phyloP scores from a whole-genome alignment of 176 grass and related monocot genomes.

The Paspalum vaginatum region DNA sequence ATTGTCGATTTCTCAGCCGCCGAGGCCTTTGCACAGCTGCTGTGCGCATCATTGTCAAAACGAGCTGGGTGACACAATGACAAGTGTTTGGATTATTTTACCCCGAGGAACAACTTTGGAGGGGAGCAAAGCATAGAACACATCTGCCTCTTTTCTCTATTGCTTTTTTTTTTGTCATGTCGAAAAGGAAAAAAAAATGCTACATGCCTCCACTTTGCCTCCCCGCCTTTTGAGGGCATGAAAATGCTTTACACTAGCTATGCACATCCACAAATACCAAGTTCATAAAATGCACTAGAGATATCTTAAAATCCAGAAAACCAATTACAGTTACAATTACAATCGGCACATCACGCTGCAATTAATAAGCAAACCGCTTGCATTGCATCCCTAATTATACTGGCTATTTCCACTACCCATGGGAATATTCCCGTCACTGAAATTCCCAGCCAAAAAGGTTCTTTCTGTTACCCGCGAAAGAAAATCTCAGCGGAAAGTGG shows the following conservation, averaged over 20 bases:
- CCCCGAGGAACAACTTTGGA: not conserved
- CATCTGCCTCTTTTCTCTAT: not conserved
- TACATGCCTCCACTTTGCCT: not conserved
- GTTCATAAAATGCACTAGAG: not conserved
- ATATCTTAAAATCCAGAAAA: not conserved
- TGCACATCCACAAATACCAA: not conserved
- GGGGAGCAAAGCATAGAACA: not conserved
- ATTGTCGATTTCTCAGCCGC: not conserved
- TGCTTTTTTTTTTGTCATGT: constrained; percentile 1
- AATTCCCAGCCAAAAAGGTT: not conserved
- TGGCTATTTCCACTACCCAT: not conserved
- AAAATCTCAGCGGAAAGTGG: not conserved
- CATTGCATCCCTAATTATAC: too few relatives aligned
- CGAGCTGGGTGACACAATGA: not conserved
- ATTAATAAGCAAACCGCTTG: too few relatives aligned
- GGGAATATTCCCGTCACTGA: not conserved
- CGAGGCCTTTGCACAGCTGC: not conserved
- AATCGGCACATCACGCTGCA: too few relatives aligned
- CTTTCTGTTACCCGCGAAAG: not conserved
- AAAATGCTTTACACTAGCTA: not conserved
- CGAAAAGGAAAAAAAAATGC: not conserved
- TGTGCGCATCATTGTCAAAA: not conserved
- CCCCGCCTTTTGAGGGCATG: not conserved
- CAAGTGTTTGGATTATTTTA: not conserved
- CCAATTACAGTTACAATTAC: too few relatives aligned